Evolutionary conservation across 495 filamentous ascomycete species (phyloP), one percentile per base, ranked within the genome.

Genomic region (Penicillium maclennaniae): DNA sequence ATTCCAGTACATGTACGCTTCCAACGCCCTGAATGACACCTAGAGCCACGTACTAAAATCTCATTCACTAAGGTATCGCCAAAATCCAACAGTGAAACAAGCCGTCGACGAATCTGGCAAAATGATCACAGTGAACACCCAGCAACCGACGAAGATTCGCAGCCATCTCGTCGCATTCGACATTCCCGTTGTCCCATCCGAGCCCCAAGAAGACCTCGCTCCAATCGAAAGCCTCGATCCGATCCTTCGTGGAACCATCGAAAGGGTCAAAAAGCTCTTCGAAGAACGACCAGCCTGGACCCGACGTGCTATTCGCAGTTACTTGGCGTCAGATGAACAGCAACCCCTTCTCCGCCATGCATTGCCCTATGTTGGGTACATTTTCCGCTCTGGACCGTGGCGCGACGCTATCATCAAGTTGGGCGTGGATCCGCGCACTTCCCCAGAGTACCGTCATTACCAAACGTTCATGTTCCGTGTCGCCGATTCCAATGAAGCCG

Each of bases 341-440:
- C 74, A 78, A 26, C 78, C 81, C 55, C 61, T 79, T 10, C 73
- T 91, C 21, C 82, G 85, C 61, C 69, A 82, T 53, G 82, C 86
- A 43, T 69, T 87, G 28, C 85, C 85, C 52, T 89, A 95, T 58
- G 82, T 88, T 1, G 91, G 86, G 7, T 98, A 96, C 70, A 85
- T 87, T 70, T 96, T 96, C 77, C 83, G 83, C 43, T 86, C 85
- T 6, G 93, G 93, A 1, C 93, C 93, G 0, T 98, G 89, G 87
- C 81, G 89, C 44, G 91, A 97, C 65, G 84, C 88, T 14, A 79
- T 96, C 51, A 79, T 97, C 53, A 81, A 78, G 47, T 89, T 89
- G 58, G 95, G 93, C 10, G 61, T 95, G 23, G 95, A 98, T 62
- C 93, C 93, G 0, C 82, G 95, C 44, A 73, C 68, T 7, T 86